phyloP scores from a whole-genome alignment of 345 rosid genomes.

The Chamaenerion angustifolium region DNA sequence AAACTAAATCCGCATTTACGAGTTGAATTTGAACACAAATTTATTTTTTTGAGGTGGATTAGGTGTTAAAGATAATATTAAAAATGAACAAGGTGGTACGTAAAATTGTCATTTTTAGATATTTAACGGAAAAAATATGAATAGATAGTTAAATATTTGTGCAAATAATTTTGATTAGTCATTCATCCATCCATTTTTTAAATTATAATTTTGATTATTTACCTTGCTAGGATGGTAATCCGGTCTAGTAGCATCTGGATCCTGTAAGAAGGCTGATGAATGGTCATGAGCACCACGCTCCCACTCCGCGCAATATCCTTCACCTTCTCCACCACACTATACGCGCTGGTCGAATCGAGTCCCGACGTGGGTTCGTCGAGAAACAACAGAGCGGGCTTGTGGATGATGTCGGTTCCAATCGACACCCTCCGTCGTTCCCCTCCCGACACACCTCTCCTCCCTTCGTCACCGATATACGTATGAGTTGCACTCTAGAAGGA shows the following conservation, averaged over 20 bases:
- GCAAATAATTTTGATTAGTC: too few species aligned
- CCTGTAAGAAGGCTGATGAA: constrained; percentile 93
- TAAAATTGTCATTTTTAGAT: too few species aligned
- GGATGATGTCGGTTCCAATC: constrained; percentile 62
- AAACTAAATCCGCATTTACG: too few species aligned
- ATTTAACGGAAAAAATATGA: too few species aligned
- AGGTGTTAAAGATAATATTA: too few species aligned
- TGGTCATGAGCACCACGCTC: constrained; percentile 80
- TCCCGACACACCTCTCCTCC: constrained; percentile 83
- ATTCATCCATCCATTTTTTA: too few species aligned
- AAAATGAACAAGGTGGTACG: too few species aligned
- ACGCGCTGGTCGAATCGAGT: constrained; percentile 87
- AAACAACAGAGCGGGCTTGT: constrained; percentile 76
- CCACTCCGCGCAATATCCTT: constrained; percentile 85
- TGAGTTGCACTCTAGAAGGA: constrained; percentile 23
- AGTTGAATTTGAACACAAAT: too few species aligned
- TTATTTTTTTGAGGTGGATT: too few species aligned
- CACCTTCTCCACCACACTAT: constrained; percentile 80
- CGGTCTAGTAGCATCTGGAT: constrained; percentile 63
- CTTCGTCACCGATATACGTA: constrained; percentile 80
- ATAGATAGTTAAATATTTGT: too few species aligned
- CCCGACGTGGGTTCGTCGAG: constrained; percentile 97
- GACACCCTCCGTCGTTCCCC: constrained; percentile 91
- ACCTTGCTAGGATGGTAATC: constrained; percentile 35
- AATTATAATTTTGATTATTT: too few species aligned